Percentiles rank a stretch among this genome's conserved stretches.
These are phyloP conservation scores for Malassezia nana DNA, from an alignment of 1,284 basidiomycete genomes.

Conservation along the genomic window DNA sequence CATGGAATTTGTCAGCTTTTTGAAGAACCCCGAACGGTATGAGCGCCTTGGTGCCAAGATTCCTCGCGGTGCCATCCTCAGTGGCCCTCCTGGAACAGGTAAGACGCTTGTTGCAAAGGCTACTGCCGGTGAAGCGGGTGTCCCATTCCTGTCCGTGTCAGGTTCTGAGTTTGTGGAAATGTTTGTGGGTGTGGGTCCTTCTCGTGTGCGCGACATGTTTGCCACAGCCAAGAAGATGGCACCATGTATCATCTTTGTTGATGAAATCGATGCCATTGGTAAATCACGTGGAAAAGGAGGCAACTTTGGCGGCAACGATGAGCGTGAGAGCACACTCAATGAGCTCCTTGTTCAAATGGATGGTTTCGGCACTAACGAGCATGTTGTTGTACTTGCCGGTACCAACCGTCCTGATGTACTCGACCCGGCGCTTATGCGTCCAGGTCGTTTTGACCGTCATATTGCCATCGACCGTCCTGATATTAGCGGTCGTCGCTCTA, in stretches of 20 bases:
- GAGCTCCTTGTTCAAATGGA: constrained; percentile 99
- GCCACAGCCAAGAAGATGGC: constrained; percentile 94
- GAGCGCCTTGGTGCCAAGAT: constrained; percentile 97
- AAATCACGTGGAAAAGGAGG: constrained; percentile 85
- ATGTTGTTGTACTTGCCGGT: constrained; percentile 90
- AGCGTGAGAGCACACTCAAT: constrained; percentile 94
- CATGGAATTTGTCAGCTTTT: constrained; percentile 99
- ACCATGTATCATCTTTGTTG: constrained; percentile 72
- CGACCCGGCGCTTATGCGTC: constrained; percentile 86
- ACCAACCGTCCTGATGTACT: constrained; percentile 95
- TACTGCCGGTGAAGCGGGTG: constrained; percentile 90
- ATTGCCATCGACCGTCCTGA: constrained; percentile 92
- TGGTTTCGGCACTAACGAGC: constrained; percentile 88
- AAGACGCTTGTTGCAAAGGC: constrained; percentile 97
- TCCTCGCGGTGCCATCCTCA: constrained; percentile 92
- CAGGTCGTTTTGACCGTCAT: constrained; percentile 93
- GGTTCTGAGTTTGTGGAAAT: constrained; percentile 99
- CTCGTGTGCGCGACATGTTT: constrained; percentile 92
- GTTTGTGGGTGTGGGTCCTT: constrained; percentile 98
- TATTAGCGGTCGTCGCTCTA: constrained; percentile 82
- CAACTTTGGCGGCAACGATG: constrained; percentile 86
- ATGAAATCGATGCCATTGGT: constrained; percentile 74
- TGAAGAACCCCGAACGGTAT: constrained; percentile 89
- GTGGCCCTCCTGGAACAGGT: constrained; percentile 95
- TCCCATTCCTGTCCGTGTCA: constrained; percentile 95